These are phyloP conservation scores for Talaromyces sp. DNA, from an alignment of 2,329 filamentous ascomycete genomes.

Conservation along the genomic window DNA sequence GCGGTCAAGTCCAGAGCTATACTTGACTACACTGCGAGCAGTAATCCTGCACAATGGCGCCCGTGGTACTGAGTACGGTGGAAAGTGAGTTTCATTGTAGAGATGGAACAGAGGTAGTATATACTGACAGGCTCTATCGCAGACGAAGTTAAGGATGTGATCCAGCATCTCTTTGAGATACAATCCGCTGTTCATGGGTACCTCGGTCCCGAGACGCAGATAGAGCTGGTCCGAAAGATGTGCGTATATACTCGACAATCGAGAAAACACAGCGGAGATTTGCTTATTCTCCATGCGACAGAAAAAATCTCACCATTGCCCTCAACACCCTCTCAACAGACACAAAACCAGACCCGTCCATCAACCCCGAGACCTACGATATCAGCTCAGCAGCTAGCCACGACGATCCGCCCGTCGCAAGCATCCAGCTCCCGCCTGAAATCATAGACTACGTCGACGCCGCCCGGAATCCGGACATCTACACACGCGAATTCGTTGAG, in stretches of 20 bases:
- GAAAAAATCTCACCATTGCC: constrained; percentile 51
- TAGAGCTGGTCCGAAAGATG: constrained; percentile 58
- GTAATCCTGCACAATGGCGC: constrained; percentile 30
- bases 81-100: constrained; percentile 29
- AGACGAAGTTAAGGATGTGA: constrained; percentile 58
- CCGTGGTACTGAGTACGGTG: constrained; percentile 32
- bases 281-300: constrained; percentile 22
- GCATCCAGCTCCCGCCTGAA: constrained; percentile 56
- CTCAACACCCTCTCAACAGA: constrained; percentile 50
- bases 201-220: constrained; percentile 54
- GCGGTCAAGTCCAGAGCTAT: too few relatives aligned
- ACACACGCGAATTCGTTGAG: constrained; percentile 63
- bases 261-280: neutral
- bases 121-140: neutral
- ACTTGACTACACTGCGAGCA: neutral
- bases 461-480: constrained; percentile 63
- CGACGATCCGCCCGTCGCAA: constrained; percentile 41
- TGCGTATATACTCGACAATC: constrained; percentile 27
- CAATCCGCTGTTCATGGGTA: constrained; percentile 58
- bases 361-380: constrained; percentile 8
- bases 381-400: neutral
- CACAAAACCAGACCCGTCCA: constrained; percentile 28
- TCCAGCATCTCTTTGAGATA: constrained; percentile 60
- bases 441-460: constrained; percentile 61
- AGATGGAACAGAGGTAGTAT: neutral